These are phyloP conservation scores for Solanum acaule DNA, from an alignment of 257 asterid species.

Conservation along the genomic window DNA sequence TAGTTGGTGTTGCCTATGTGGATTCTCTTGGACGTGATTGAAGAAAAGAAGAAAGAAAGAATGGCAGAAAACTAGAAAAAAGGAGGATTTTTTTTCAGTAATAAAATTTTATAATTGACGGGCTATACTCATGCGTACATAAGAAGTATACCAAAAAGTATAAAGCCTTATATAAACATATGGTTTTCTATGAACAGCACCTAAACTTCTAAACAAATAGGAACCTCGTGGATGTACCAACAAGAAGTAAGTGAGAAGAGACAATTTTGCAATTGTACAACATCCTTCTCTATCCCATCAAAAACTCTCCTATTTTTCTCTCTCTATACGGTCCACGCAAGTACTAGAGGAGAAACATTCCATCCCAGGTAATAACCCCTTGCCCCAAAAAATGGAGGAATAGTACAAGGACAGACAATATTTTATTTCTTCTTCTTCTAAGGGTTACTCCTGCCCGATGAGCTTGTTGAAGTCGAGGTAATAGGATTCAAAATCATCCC, in stretches of 20 bases:
- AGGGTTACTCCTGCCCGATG: not conserved
- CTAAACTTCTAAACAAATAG: not conserved
- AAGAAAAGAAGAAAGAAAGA: not conserved
- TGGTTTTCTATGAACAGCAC: not conserved
- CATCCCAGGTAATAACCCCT: not conserved
- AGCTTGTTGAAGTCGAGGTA: not conserved
- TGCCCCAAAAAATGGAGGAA: not conserved
- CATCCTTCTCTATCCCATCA: not conserved
- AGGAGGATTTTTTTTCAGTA: not conserved
- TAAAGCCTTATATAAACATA: not conserved
- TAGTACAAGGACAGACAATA: not conserved
- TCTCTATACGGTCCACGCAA: not conserved
- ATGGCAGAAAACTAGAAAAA: not conserved
- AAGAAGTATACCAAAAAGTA: not conserved
- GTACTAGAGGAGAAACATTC: not conserved
- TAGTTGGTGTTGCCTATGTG: not conserved
- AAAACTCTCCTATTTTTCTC: not conserved
- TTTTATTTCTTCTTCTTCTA: not conserved
- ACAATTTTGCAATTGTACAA: not conserved
- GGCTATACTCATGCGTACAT: not conserved
- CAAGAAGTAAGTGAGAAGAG: not conserved
- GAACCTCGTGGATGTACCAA: not conserved
- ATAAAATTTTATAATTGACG: not conserved
- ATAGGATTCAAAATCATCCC: not conserved
- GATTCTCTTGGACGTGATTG: not conserved